Evolutionary conservation across 164 flowering plant genomes (phyloP).

Genomic region (Echeveria elegans): DNA sequence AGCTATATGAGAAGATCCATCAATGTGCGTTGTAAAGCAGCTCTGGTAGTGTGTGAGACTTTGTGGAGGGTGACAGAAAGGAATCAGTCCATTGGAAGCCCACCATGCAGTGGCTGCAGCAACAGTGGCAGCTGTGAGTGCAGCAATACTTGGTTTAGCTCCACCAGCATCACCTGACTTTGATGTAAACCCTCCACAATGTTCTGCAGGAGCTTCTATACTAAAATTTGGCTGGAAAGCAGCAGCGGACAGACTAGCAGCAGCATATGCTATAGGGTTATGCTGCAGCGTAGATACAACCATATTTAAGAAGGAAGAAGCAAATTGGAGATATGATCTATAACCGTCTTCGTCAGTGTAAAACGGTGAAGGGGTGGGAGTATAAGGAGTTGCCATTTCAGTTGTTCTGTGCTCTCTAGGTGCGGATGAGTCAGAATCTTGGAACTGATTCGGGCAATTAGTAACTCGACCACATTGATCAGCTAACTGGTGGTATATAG

Average conservation of each 20-base stretch:
- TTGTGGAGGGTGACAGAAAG: constrained; percentile 33
- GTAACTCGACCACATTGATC: constrained; percentile 26
- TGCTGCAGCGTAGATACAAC: constrained; percentile 58
- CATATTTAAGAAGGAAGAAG: constrained; percentile 54
- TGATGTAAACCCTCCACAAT: constrained; percentile 32
- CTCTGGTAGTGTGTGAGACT: constrained; percentile 41
- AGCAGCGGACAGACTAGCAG: constrained; percentile 80
- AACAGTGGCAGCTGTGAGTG: constrained; percentile 83
- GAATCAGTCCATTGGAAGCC: constrained; percentile 84
- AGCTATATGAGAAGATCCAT: constrained; percentile 31
- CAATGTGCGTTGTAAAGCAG: constrained; percentile 25
- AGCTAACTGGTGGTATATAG: constrained; percentile 26
- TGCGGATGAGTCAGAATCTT: background rate
- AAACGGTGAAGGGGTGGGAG: constrained; percentile 30
- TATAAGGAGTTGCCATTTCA: constrained; percentile 33
- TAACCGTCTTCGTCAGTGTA: constrained; percentile 42
- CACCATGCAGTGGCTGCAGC: constrained; percentile 99
- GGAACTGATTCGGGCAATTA: constrained; percentile 6
- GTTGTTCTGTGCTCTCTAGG: constrained; percentile 4
- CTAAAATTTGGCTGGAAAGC: constrained; percentile 48
- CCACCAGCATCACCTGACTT: constrained; percentile 20
- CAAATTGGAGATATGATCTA: constrained; percentile 37
- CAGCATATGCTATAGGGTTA: constrained; percentile 86
- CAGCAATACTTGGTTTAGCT: constrained; percentile 51
- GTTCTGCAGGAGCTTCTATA: constrained; percentile 32